Conservation (phyloP, 2,329 filamentous ascomycete genomes). For the Rosellinia necatrix region DNA sequence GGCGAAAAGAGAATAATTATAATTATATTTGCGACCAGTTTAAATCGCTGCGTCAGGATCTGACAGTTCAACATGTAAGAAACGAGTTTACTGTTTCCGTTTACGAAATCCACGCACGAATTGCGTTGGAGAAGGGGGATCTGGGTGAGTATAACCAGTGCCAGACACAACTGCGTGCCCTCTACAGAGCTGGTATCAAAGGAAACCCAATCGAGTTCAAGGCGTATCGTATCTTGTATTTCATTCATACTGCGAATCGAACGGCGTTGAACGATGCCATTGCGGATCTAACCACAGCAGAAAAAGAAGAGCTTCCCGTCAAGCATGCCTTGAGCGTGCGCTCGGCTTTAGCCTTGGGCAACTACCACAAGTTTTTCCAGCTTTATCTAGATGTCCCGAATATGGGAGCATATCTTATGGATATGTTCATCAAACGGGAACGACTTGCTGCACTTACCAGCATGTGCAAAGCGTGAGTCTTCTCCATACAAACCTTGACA, state of each 20-base stretch:
- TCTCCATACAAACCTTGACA: neutral
- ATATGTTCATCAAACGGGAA: conserved; percentile 97
- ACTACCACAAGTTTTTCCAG: conserved; percentile 98
- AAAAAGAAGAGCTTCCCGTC: conserved; percentile 83
- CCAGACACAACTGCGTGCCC: conserved; percentile 92
- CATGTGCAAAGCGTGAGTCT: conserved; percentile 90
- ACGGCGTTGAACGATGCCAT: conserved; percentile 97
- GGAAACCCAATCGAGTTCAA: conserved; percentile 95
- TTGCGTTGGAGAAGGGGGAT: conserved; percentile 97
- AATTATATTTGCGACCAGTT: conserved; percentile 98
- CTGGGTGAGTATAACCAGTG: conserved; percentile 99
- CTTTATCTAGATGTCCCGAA: conserved; percentile 92
- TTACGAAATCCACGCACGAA: conserved; percentile 96
- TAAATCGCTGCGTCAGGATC: conserved; percentile 96
- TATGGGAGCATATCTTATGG: conserved; percentile 98
- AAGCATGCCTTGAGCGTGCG: conserved; percentile 91
- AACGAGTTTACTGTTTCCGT: conserved; percentile 95
- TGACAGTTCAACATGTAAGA: conserved; percentile 96
- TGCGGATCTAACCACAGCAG: conserved; percentile 97
- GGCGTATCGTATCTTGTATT: conserved; percentile 99
- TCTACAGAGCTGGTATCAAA: conserved; percentile 85
- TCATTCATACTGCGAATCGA: conserved; percentile 98
- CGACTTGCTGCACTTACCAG: conserved; percentile 86
- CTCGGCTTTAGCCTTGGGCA: conserved; percentile 87
- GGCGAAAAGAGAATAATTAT: conserved; percentile 92